Evolutionary conservation across 23 red algal genomes (phyloP), one percentile per base, ranked within the genome.

Genomic region (Gracilaria domingensis): DNA sequence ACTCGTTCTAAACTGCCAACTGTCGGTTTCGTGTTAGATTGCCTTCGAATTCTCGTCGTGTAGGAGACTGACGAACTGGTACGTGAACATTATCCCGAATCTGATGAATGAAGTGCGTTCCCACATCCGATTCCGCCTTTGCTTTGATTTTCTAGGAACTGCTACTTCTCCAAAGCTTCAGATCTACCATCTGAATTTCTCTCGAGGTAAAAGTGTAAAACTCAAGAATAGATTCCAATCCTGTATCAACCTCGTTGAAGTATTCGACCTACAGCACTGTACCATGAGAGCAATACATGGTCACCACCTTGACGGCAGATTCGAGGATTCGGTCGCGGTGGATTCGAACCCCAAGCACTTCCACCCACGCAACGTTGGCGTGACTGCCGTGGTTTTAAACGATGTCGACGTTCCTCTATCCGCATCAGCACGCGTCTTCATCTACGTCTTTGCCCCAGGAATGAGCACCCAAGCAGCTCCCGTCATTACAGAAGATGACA

Each of bases 191-290:
- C n/a, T 99, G 97, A 33, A 99, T 81, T 83, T 99, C 97, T 7
- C 91, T 61, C 14, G 91, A 96, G 9, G 93, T 94, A 18, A 99
- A 33, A 1, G 97, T 94, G 66, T 99, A 99, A 85, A 99, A 99
- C 71, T 99, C 97, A 12, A 99, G 88, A 44, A 94, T 99, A 30
- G 97, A 94, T 25, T 94, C 97, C 47, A 99, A 62, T 66, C 97
- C 97, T 29, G 94, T 99, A 2, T 94, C 97, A 29, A 79, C 97
- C 80, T 99, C 97, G 51, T 95, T 77, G 62, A 95, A 96, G 83
- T 95, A 99, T 54, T 99, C 91, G 2, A 99, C 92, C 81, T 99
- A 94, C 29, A 99, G 62, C 21, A 99, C 82, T 50, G 82, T 96
- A 26, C 80, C 84, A 69, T 99, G 91, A 57, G 82, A 62, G 53